Conservation (phyloP, 1,284 basidiomycete species). For the Cystobasidium slooffiae region DNA sequence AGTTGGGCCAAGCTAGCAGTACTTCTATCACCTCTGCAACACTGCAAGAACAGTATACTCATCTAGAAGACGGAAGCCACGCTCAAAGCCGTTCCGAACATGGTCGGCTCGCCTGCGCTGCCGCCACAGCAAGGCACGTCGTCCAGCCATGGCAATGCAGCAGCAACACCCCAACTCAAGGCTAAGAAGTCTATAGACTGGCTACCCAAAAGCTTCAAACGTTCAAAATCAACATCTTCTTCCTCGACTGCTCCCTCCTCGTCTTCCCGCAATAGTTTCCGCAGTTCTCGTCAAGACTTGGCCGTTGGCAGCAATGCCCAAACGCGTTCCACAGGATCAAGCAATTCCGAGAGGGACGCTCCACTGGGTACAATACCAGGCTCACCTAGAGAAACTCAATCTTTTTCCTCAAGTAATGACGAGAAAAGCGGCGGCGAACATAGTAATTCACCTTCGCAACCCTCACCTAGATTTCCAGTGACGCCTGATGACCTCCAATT, state of each 20-base stretch:
- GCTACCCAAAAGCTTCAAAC: conserved; percentile 42
- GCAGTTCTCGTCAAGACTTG: not conserved
- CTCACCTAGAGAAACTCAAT: conserved; percentile 16
- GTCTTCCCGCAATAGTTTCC: conserved; percentile 17
- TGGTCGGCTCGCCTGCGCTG: conserved; percentile 2
- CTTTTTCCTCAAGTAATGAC: conserved; percentile 21
- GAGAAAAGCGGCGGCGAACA: conserved; percentile 8
- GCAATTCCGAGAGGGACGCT: conserved; percentile 8
- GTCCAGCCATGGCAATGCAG: not conserved
- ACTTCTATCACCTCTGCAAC: too few relatives aligned
- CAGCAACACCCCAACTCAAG: conserved; percentile 21
- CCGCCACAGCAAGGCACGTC: not conserved
- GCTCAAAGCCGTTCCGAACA: not conserved
- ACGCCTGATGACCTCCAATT: conserved; percentile 21
- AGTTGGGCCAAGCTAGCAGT: too few relatives aligned
- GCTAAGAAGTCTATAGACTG: conserved; percentile 41
- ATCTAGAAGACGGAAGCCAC: too few relatives aligned
- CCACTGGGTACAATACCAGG: conserved; percentile 24
- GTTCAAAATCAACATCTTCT: conserved; percentile 7
- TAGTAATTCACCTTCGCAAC: conserved; percentile 8
- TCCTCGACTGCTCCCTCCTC: conserved; percentile 1
- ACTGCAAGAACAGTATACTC: too few relatives aligned
- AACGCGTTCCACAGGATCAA: conserved; percentile 18
- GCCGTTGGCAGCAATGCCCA: not conserved
- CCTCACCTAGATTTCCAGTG: conserved; percentile 2